Percentiles rank a stretch among this genome's conserved stretches.
These are phyloP conservation scores for Aspergillus sojae DNA, from an alignment of 2,329 filamentous ascomycete genomes.

Conservation along the genomic window DNA sequence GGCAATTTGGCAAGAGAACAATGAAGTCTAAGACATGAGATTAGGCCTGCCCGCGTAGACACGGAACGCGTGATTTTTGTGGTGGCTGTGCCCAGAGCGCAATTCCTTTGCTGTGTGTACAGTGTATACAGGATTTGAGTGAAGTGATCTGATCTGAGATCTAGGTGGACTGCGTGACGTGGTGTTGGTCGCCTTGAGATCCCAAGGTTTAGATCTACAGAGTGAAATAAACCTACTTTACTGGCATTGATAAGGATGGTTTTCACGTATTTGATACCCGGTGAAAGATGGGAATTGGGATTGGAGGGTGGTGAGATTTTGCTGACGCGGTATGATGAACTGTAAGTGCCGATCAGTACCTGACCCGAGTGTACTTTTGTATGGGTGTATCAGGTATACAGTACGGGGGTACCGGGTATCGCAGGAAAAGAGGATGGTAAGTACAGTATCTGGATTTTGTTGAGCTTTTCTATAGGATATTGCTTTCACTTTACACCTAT, in stretches of 20 bases:
- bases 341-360: slow-evolving; percentile 5
- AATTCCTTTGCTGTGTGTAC: neutral
- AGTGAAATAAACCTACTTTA: neutral
- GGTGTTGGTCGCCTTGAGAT: neutral
- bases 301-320: neutral
- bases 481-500: neutral
- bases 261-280: neutral
- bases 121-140: neutral
- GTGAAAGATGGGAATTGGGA: neutral
- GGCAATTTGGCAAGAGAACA: neutral
- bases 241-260: neutral
- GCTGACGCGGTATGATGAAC: slow-evolving; percentile 5
- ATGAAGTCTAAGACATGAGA: neutral
- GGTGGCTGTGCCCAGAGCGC: neutral
- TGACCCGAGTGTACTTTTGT: slow-evolving; percentile 1
- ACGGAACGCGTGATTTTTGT: slow-evolving; percentile 5
- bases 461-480: neutral
- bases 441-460: neutral
- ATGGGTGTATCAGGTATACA: neutral
- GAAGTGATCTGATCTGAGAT: neutral
- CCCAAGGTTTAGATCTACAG: neutral
- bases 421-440: neutral
- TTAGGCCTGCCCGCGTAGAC: neutral
- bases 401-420: neutral
- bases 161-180: neutral